Evolutionary conservation across 768 basidiomycete species (phyloP).

Genomic region (Agaricus blazei): DNA sequence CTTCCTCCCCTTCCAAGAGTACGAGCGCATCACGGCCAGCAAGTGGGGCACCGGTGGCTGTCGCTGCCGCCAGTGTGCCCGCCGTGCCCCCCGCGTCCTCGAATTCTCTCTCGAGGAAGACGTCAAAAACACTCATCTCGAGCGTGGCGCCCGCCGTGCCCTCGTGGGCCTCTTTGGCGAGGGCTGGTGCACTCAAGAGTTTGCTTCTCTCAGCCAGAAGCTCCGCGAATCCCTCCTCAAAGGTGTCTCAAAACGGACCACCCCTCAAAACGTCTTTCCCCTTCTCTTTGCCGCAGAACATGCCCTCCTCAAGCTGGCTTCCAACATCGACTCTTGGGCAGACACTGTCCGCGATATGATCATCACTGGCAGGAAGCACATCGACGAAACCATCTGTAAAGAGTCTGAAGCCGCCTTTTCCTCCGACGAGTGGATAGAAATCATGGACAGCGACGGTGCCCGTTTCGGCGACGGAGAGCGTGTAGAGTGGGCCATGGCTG

Average conservation of each 20-base stretch:
- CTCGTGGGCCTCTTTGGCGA: constrained; percentile 84
- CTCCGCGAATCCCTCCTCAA: constrained; percentile 66
- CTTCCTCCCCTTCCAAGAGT: constrained; percentile 73
- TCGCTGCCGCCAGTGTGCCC: constrained; percentile 77
- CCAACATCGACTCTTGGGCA: constrained; percentile 68
- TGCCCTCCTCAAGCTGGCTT: constrained; percentile 49
- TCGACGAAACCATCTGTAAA: constrained; percentile 57
- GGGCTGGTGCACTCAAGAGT: constrained; percentile 82
- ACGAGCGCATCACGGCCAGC: constrained; percentile 67
- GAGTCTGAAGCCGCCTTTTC: constrained; percentile 64
- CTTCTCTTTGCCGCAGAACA: constrained; percentile 64
- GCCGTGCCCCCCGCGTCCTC: constrained; percentile 76
- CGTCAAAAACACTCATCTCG: constrained; percentile 67
- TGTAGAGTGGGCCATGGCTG: constrained; percentile 71
- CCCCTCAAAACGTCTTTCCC: constrained; percentile 60
- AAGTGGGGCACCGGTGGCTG: constrained; percentile 85
- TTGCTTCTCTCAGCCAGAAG: constrained; percentile 63
- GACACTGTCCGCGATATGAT: constrained; percentile 66
- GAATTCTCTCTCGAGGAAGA: constrained; percentile 77
- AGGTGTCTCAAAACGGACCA: constrained; percentile 66
- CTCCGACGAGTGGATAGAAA: constrained; percentile 63
- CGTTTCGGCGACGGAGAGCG: constrained; percentile 76
- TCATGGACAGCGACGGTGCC: constrained; percentile 70
- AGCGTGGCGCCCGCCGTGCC: constrained; percentile 66
- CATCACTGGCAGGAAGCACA: constrained; percentile 47